Conservation (phyloP, 2,329 filamentous ascomycete genomes). For the Fusarium sulawesiense region DNA sequence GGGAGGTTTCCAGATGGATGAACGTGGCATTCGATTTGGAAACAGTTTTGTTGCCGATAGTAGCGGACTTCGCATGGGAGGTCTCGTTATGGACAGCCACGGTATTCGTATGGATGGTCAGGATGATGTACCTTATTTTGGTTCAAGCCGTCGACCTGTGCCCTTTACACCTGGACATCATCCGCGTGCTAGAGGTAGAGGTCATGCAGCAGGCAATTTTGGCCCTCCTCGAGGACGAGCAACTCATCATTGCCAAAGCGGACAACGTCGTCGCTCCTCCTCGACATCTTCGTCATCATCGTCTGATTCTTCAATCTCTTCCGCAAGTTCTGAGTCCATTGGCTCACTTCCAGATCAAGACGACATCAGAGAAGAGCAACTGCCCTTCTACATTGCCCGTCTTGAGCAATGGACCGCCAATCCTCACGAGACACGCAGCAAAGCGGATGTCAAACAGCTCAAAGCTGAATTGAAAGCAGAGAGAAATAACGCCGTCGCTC, state of each 20-base stretch:
- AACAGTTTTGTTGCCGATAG: conserved; percentile 57
- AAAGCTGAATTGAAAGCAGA: conserved; percentile 57
- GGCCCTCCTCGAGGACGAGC: conserved; percentile 23
- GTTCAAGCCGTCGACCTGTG: not conserved
- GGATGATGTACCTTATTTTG: not conserved
- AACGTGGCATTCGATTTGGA: conserved; percentile 58
- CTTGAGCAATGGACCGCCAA: conserved; percentile 62
- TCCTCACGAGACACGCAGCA: conserved; percentile 62
- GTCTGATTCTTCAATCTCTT: conserved; percentile 39
- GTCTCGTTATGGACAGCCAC: conserved; percentile 55
- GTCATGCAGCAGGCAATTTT: conserved; percentile 11
- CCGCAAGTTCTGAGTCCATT: conserved; percentile 54
- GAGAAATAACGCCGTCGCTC: conserved; percentile 39
- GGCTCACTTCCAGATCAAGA: conserved; percentile 67
- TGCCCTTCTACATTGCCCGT: conserved; percentile 58
- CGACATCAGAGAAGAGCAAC: conserved; percentile 60
- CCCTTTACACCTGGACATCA: conserved; percentile 6
- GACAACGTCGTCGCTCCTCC: conserved; percentile 48
- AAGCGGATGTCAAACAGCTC: conserved; percentile 56
- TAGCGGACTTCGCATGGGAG: conserved; percentile 60
- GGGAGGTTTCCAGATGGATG: conserved; percentile 55
- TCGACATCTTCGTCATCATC: conserved; percentile 52
- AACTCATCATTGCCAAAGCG: conserved; percentile 21
- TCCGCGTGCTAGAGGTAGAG: conserved; percentile 6
- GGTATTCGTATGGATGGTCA: conserved; percentile 50